A percentile compares a stretch with the other conserved stretches of the same genome.
Evolutionary conservation across 345 rosid species (phyloP).

Genomic region (Eucalyptus decipiens): DNA sequence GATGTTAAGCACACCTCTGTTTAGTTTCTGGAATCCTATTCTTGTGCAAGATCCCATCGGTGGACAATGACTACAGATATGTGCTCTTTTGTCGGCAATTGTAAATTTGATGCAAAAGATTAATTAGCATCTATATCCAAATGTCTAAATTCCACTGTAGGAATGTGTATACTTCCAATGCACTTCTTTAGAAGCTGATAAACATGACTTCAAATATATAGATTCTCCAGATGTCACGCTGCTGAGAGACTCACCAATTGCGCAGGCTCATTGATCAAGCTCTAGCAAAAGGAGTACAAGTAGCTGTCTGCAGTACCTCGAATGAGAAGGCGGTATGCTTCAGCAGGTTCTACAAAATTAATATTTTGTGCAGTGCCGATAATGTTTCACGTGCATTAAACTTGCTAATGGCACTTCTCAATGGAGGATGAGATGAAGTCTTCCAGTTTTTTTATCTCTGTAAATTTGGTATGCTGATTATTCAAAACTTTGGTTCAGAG

Average conservation of each 20-base stretch:
- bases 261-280: constrained; percentile 90
- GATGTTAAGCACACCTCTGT: background rate
- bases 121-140: background rate
- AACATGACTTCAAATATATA: background rate
- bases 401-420: background rate
- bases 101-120: background rate
- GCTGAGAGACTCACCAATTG: background rate
- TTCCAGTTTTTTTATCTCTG: background rate
- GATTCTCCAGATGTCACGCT: background rate
- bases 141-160: background rate
- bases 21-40: background rate
- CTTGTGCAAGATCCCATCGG: background rate
- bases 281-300: constrained; percentile 63
- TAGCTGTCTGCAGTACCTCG: constrained; percentile 95
- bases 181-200: background rate
- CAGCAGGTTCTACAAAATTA: constrained; percentile 40
- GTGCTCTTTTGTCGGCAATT: background rate
- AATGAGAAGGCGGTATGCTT: constrained; percentile 98
- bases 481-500: background rate
- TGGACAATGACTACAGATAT: background rate
- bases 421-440: background rate
- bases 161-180: background rate
- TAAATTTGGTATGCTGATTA: background rate
- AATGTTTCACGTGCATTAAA: background rate
- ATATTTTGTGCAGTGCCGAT: background rate